Conservation (phyloP, 2,329 filamentous ascomycete species). For the Botrytis hyacinthi region DNA sequence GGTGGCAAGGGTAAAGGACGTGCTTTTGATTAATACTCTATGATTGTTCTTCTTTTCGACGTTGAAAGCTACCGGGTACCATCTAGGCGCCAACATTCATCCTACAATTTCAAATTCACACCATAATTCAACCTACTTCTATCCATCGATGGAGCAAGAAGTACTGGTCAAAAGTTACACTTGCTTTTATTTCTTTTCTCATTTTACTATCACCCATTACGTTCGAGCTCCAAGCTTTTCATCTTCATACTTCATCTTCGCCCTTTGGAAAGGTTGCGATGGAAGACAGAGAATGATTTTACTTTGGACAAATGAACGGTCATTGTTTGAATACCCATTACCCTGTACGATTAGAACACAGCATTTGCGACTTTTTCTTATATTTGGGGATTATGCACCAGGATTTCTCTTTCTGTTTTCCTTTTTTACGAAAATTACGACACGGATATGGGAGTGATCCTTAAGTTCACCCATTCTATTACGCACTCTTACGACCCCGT, state of each 20-base stretch:
- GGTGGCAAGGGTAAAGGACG: background rate
- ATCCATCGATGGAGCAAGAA: background rate
- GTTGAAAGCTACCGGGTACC: background rate
- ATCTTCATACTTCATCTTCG: background rate
- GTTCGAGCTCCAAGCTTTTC: background rate
- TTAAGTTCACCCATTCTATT: background rate
- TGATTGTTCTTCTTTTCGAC: background rate
- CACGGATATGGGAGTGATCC: background rate
- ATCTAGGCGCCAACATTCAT: background rate
- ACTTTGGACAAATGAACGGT: background rate
- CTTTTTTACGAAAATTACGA: background rate
- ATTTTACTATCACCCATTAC: background rate
- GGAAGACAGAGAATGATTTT: background rate
- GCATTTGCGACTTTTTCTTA: background rate
- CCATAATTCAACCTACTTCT: background rate
- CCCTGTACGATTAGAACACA: background rate
- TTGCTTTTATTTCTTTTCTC: background rate
- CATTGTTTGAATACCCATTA: slow-evolving; percentile 12
- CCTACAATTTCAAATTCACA: too few relatives aligned
- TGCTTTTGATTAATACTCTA: background rate
- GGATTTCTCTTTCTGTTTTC: background rate
- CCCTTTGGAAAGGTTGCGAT: background rate
- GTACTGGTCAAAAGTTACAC: background rate
- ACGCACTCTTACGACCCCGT: background rate
- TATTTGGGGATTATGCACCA: background rate